Evolutionary conservation across 2,329 filamentous ascomycete species (phyloP).

Genomic region (Ramularia endophylla): DNA sequence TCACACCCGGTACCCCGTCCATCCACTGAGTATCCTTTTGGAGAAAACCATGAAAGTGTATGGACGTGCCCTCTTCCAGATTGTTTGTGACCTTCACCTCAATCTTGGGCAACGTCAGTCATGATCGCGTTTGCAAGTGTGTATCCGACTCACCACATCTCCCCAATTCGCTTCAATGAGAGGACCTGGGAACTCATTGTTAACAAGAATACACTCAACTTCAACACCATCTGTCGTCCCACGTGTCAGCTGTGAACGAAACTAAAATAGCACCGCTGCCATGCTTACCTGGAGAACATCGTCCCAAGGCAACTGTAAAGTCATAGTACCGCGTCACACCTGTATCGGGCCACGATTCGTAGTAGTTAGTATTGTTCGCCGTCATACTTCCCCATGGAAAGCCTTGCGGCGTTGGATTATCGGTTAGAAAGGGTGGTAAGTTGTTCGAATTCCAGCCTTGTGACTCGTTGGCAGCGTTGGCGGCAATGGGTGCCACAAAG

Average conservation of each 20-base stretch:
- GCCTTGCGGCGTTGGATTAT: slow-evolving; percentile 5
- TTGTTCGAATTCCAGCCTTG: neutral
- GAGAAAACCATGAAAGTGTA: slow-evolving; percentile 34
- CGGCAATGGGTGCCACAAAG: too few species aligned
- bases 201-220: slow-evolving; percentile 26
- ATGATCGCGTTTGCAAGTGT: neutral
- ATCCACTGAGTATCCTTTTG: slow-evolving; percentile 28
- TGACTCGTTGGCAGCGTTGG: too few species aligned
- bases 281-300: slow-evolving; percentile 3
- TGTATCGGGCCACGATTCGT: slow-evolving; percentile 27
- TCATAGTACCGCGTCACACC: slow-evolving; percentile 26
- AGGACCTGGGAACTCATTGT: slow-evolving; percentile 31
- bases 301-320: slow-evolving; percentile 23
- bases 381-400: slow-evolving; percentile 28
- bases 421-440: slow-evolving; percentile 5
- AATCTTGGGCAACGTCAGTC: slow-evolving; percentile 14
- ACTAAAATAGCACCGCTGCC: too few species aligned
- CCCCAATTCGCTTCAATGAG: slow-evolving; percentile 32
- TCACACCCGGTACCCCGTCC: slow-evolving; percentile 29
- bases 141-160: slow-evolving; percentile 3
- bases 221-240: slow-evolving; percentile 31
- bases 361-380: slow-evolving; percentile 27
- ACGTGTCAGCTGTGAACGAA: too few species aligned
- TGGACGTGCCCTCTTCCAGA: slow-evolving; percentile 40
- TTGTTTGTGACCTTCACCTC: slow-evolving; percentile 31